Base-by-base conservation (phyloP, 352 stramenopile species). In the Globisporangium ultimum region DNA sequence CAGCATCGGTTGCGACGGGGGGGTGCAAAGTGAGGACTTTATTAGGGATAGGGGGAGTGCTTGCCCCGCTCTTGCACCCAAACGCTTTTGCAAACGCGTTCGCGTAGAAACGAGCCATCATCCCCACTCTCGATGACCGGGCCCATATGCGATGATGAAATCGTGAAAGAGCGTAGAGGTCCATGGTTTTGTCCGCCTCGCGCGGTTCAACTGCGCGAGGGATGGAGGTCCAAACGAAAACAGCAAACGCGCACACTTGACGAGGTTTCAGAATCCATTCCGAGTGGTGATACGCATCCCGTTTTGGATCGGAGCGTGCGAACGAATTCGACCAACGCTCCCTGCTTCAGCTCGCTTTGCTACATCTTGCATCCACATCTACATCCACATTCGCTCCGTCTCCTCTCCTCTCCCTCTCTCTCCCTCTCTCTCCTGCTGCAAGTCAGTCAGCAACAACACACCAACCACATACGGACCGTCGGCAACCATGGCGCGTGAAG, bases 211-310 rank as follows among this genome's bases (percentile, higher is more conserved):
- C 40, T 10, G 40, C 12, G 40, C 7, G 40, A 45, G 12, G 40
- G 40, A 45, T 45, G 13, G 40, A 45, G 40, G 40, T 45, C 40
- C 40, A 45, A 45, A 8, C 3, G 4, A 8, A 5, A 18, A 45
- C 12, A 18, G 12, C 40, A 5, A n/a, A 45, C 17, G 4, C 10
- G 12, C 10, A 8, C 7, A 17, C 47, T n/a, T 18, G 21, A 2
- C 20, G 24, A 47, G 32, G 45, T 55, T 45, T 55, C 55, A 61
- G 55, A 61, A 55, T 61, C 55, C 55, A 55, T 61, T 61, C 47
- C 55, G 38, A 53, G 28, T 13, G 36, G 46, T 61, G 47, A 61
- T 28, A 53, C 55, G n/a, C 55, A 24, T 24, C 28, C 43, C 4
- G 24, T n/a, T 47, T 32, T 8, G 24, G 24, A 32, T 41, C 36